Percentiles rank a stretch among this genome's conserved stretches.
phyloP scores from a whole-genome alignment of 768 basidiomycete genomes.

The Boletus sp. region DNA sequence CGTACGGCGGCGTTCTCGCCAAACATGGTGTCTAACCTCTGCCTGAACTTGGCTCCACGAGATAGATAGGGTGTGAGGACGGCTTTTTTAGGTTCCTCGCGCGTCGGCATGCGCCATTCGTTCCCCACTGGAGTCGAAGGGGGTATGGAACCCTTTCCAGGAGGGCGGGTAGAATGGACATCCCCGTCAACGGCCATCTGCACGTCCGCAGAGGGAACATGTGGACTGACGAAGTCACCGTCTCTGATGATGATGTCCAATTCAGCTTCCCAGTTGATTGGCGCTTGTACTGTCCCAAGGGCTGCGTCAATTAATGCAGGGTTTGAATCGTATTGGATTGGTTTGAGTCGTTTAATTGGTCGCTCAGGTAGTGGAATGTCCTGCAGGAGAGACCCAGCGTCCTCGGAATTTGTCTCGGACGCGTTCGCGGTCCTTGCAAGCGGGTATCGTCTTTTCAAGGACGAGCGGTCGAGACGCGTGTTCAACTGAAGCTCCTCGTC shows the following conservation, averaged over 20 bases:
- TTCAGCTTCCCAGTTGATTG: slow-evolving; percentile 18
- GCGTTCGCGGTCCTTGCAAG: not conserved
- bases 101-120: not conserved
- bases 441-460: slow-evolving; percentile 2
- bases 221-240: not conserved
- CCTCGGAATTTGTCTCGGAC: slow-evolving; percentile 17
- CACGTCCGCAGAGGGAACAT: not conserved
- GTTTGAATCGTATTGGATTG: slow-evolving; percentile 21
- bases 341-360: slow-evolving; percentile 16
- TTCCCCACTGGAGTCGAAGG: not conserved
- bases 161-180: not conserved
- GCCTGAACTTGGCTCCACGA: slow-evolving; percentile 18
- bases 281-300: slow-evolving; percentile 22
- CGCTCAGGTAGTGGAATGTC: slow-evolving; percentile 4
- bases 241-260: slow-evolving; percentile 5
- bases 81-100: not conserved
- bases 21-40: slow-evolving; percentile 17
- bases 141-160: not conserved
- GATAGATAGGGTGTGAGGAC: slow-evolving; percentile 16
- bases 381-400: not conserved
- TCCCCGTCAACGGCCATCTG: not conserved
- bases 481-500: slow-evolving; percentile 13
- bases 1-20: slow-evolving; percentile 21
- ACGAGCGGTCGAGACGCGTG: slow-evolving; percentile 9
- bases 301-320: slow-evolving; percentile 17